Evolutionary conservation across 78 protist genomes (phyloP).

Genomic region (Guillardia theta): DNA sequence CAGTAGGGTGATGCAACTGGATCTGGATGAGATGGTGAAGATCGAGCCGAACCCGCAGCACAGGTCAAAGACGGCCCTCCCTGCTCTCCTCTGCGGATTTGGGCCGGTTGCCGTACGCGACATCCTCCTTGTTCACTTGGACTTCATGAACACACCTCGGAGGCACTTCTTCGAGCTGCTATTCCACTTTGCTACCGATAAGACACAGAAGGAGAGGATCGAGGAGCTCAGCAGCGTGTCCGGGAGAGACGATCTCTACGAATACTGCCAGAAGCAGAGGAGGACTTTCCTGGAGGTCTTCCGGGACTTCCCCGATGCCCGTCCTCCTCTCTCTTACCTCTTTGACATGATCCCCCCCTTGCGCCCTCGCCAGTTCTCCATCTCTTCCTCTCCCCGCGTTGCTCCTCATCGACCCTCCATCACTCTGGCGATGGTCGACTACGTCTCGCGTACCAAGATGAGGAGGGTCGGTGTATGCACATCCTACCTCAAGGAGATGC

Average conservation of each 20-base stretch:
- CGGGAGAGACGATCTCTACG: not conserved
- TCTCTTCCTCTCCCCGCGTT: slow-evolving; percentile 46
- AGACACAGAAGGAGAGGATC: not conserved
- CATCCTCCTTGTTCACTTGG: not conserved
- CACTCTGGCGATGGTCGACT: slow-evolving; percentile 34
- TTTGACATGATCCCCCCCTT: not conserved
- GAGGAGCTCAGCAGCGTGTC: not conserved
- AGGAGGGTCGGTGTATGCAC: not conserved
- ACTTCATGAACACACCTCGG: slow-evolving; percentile 32
- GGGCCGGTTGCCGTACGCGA: not conserved
- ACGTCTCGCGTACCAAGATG: not conserved
- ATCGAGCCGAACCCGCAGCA: too few species aligned
- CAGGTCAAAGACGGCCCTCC: not conserved
- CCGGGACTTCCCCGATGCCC: slow-evolving; percentile 47
- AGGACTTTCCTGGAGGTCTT: slow-evolving; percentile 7
- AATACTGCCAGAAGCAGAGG: not conserved
- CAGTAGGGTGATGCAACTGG: not conserved
- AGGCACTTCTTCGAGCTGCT: slow-evolving; percentile 14
- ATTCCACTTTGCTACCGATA: not conserved
- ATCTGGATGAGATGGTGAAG: not conserved
- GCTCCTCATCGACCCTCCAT: not conserved
- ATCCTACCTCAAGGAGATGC: slow-evolving; percentile 8
- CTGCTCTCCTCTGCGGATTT: not conserved
- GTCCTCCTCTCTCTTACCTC: not conserved
- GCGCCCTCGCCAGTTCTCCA: slow-evolving; percentile 38